phyloP scores from a whole-genome alignment of 169 alveolate species.

The Plasmodium relictum region DNA sequence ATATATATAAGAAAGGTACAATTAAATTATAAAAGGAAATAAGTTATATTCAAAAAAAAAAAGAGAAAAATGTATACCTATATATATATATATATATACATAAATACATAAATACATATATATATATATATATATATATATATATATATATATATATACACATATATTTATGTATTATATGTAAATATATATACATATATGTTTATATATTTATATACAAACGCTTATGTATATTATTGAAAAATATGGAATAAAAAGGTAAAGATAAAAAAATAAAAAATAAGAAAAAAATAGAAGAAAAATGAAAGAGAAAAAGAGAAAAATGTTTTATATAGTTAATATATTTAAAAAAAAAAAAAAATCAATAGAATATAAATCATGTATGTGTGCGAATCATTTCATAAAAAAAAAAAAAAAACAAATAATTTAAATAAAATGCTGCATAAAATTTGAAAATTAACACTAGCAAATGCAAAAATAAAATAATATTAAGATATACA shows the following conservation, averaged over 20 bases:
- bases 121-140: slow-evolving; percentile 1
- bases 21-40: slow-evolving; percentile 4
- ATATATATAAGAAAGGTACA: not conserved
- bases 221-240: not conserved
- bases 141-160: slow-evolving; percentile 7
- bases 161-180: not conserved
- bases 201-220: not conserved
- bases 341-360: not conserved
- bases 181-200: not conserved
- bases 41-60: not conserved
- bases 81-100: not conserved
- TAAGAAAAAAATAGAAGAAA: slow-evolving; percentile 2
- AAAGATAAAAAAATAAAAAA: not conserved
- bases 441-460: not conserved
- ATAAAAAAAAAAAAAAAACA: slow-evolving; percentile 5
- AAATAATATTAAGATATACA: not conserved
- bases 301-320: not conserved
- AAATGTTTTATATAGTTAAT: slow-evolving; percentile 1
- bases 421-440: slow-evolving; percentile 6
- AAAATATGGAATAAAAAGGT: not conserved
- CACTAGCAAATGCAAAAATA: slow-evolving; percentile 8
- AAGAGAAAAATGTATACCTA: not conserved
- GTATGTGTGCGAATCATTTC: slow-evolving; percentile 1
- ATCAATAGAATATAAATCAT: not conserved
- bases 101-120: not conserved